Percentiles rank a stretch among this genome's conserved stretches.
Conservation (phyloP, 2,329 filamentous ascomycete species). For the Tolypocladium amazonense region DNA sequence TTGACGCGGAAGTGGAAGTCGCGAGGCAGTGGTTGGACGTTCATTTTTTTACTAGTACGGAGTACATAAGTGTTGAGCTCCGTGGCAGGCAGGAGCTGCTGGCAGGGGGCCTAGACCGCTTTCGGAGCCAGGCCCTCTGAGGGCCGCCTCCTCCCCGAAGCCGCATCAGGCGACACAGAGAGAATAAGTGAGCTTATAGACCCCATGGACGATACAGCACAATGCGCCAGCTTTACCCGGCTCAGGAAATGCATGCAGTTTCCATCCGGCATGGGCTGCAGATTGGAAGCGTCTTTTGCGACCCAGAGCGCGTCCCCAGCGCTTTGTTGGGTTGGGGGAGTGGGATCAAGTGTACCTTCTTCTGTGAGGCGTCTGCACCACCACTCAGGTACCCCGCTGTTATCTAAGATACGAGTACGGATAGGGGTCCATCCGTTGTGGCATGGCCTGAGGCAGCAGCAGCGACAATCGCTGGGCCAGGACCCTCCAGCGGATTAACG, state of each 20-base stretch:
- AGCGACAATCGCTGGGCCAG: not conserved
- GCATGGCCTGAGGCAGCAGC: not conserved
- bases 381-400: not conserved
- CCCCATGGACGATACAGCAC: not conserved
- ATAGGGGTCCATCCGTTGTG: not conserved
- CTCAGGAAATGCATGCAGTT: not conserved
- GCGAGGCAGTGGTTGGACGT: conserved; percentile 20
- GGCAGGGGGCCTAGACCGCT: conserved; percentile 16
- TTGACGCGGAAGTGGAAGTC: conserved; percentile 17
- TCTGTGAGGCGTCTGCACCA: not conserved
- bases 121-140: conserved; percentile 7
- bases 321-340: not conserved
- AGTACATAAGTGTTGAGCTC: too few relatives aligned
- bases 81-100: conserved; percentile 21
- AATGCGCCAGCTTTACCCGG: too few relatives aligned
- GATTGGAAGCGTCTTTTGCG: not conserved
- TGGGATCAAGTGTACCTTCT: not conserved
- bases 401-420: too few relatives aligned
- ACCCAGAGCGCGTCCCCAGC: not conserved
- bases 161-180: not conserved
- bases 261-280: not conserved
- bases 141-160: not conserved
- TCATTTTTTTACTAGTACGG: conserved; percentile 25
- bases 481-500: not conserved
- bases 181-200: not conserved